A percentile compares a stretch with the other conserved stretches of the same genome.
phyloP scores from a whole-genome alignment of 2,329 filamentous ascomycete genomes.

The Pseudogymnoascus sp. region DNA sequence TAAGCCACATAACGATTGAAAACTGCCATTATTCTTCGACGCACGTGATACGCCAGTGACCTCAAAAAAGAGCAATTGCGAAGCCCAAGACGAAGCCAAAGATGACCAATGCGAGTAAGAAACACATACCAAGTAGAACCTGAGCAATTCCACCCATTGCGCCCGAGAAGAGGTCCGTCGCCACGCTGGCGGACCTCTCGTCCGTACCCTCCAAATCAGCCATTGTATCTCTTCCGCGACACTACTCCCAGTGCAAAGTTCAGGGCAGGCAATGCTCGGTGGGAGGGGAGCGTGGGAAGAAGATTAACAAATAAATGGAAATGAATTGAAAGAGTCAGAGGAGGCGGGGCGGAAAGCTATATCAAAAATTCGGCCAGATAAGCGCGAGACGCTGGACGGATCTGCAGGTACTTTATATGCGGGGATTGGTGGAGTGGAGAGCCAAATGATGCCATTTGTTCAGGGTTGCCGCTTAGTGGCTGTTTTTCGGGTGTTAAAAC shows the following conservation, averaged over 20 bases:
- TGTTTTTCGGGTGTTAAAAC: conserved; percentile 5
- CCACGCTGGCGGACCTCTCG: conserved; percentile 1
- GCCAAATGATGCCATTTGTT: conserved; percentile 6
- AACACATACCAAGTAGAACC: conserved; percentile 72
- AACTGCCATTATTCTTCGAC: background rate
- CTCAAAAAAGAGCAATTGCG: background rate
- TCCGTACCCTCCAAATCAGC: background rate
- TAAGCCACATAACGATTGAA: conserved; percentile 4
- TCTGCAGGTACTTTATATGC: conserved; percentile 4
- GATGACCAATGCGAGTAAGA: conserved; percentile 2
- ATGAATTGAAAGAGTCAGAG: conserved; percentile 5
- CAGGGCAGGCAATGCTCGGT: background rate
- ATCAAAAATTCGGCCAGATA: conserved; percentile 7
- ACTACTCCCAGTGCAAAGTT: conserved; percentile 5
- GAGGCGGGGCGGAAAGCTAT: background rate
- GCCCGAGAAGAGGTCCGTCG: conserved; percentile 83
- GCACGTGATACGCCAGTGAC: conserved; percentile 1
- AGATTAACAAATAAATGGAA: background rate
- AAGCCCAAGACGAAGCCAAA: background rate
- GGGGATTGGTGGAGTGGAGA: background rate
- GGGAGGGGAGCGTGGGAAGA: conserved; percentile 4
- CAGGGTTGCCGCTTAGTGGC: conserved; percentile 5
- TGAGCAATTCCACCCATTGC: conserved; percentile 89
- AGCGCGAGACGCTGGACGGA: background rate
- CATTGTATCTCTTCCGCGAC: conserved; percentile 6